phyloP scores from a whole-genome alignment of 2,329 filamentous ascomycete species.

The Aspergillus caelatus region DNA sequence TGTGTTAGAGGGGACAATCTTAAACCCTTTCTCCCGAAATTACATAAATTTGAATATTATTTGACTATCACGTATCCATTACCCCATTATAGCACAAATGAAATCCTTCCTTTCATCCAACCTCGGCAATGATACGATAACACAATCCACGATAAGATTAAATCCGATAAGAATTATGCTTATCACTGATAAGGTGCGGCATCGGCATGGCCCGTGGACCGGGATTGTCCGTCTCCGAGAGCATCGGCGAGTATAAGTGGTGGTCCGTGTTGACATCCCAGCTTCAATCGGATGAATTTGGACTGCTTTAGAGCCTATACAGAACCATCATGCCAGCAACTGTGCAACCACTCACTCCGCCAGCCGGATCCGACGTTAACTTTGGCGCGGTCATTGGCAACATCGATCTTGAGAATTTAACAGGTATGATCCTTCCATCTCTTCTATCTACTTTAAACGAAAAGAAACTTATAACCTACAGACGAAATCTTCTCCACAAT shows the following conservation, averaged over 20 bases:
- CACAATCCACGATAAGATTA: neutral
- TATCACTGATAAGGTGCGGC: neutral
- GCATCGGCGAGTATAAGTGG: neutral
- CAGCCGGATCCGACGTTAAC: slow-evolving; percentile 47
- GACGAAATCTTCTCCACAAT: slow-evolving; percentile 68
- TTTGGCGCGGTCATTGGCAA: slow-evolving; percentile 65
- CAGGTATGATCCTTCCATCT: slow-evolving; percentile 50
- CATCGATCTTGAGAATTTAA: slow-evolving; percentile 64
- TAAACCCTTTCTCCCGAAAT: neutral
- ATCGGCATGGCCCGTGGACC: neutral
- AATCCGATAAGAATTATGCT: neutral
- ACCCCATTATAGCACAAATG: neutral
- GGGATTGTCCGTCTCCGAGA: slow-evolving; percentile 2
- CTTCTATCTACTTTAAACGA: neutral
- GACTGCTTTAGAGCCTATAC: neutral
- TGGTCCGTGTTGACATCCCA: neutral
- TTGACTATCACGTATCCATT: neutral
- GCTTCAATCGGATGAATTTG: neutral
- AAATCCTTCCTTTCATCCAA: neutral
- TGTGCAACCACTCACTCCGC: slow-evolving; percentile 26
- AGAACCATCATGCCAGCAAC: slow-evolving; percentile 2
- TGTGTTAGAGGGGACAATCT: too few species aligned
- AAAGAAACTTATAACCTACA: slow-evolving; percentile 26
- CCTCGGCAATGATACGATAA: neutral
- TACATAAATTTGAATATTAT: neutral